Evolutionary conservation across 1,139 yeast species (phyloP).

Genomic region (Blastobotrys illinoisensis): DNA sequence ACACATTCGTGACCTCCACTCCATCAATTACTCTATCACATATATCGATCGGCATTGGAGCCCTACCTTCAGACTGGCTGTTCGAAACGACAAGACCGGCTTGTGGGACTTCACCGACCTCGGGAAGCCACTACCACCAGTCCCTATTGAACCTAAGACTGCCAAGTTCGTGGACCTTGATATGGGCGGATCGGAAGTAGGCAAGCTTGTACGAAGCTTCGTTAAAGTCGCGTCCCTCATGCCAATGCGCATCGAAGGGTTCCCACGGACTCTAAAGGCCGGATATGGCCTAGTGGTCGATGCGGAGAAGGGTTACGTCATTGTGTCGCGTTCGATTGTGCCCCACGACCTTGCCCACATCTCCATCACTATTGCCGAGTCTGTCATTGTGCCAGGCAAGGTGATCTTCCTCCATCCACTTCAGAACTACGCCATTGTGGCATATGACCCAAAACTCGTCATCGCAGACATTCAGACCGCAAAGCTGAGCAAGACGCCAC

Average conservation of each 20-base stretch:
- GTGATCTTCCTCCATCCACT: slow-evolving; percentile 85
- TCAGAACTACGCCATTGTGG: slow-evolving; percentile 76
- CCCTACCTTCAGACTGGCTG: slow-evolving; percentile 62
- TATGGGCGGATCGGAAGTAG: slow-evolving; percentile 45
- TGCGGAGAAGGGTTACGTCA: slow-evolving; percentile 69
- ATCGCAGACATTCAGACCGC: slow-evolving; percentile 62
- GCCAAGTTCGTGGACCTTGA: slow-evolving; percentile 73
- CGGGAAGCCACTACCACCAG: slow-evolving; percentile 29
- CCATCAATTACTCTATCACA: slow-evolving; percentile 53
- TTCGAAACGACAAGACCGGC: slow-evolving; percentile 76
- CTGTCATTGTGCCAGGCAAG: slow-evolving; percentile 72
- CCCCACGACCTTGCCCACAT: slow-evolving; percentile 86
- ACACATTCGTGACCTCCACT: slow-evolving; percentile 76
- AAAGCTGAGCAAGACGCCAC: slow-evolving; percentile 48
- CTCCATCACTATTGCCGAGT: slow-evolving; percentile 76
- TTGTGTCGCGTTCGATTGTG: slow-evolving; percentile 71
- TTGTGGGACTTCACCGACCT: slow-evolving; percentile 77
- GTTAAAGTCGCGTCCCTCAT: slow-evolving; percentile 62
- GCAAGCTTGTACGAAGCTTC: slow-evolving; percentile 52
- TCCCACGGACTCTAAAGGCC: slow-evolving; percentile 53
- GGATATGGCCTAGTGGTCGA: slow-evolving; percentile 80
- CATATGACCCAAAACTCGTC: slow-evolving; percentile 74
- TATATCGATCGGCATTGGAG: slow-evolving; percentile 86
- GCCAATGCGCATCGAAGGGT: slow-evolving; percentile 72
- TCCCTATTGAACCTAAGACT: slow-evolving; percentile 48